Conservation (phyloP, 768 basidiomycete genomes). For the Trichaptum fuscoviolaceum region DNA sequence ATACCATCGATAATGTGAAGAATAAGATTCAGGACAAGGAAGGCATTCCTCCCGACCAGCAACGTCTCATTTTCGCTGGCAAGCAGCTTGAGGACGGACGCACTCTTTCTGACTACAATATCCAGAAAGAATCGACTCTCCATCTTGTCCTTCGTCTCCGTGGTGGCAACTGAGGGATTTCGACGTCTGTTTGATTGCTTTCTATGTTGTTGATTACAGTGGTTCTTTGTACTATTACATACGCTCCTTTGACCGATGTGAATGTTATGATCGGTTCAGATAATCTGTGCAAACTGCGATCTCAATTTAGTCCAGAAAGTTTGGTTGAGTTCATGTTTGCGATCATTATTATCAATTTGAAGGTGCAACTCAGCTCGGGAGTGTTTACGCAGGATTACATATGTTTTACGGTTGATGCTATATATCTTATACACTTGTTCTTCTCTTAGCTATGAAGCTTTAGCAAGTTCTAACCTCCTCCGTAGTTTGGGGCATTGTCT, state of each 20-base stretch:
- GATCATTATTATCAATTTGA: too few species aligned
- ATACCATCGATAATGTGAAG: conserved; percentile 46
- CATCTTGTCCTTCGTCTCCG: conserved; percentile 34
- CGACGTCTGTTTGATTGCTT: neutral
- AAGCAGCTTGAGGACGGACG: conserved; percentile 46
- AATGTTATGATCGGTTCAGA: too few species aligned
- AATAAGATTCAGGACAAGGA: conserved; percentile 45
- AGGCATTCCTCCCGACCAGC: conserved; percentile 43
- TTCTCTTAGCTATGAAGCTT: too few species aligned
- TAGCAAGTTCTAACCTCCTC: too few species aligned
- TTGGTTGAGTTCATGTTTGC: too few species aligned
- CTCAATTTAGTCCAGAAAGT: too few species aligned
- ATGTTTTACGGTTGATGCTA: too few species aligned
- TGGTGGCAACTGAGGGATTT: neutral
- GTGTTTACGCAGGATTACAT: too few species aligned
- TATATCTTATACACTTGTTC: too few species aligned
- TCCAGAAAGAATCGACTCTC: conserved; percentile 63
- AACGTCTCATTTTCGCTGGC: conserved; percentile 43
- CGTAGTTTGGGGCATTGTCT: too few species aligned
- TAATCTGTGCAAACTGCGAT: too few species aligned
- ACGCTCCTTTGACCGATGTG: neutral
- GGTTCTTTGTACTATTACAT: neutral
- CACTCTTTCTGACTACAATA: conserved; percentile 43
- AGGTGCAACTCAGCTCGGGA: too few species aligned
- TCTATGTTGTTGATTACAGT: neutral